Percentiles rank a stretch among this genome's conserved stretches.
Evolutionary conservation across 306 rosid genomes (phyloP).

Genomic region (Medicago arabica): DNA sequence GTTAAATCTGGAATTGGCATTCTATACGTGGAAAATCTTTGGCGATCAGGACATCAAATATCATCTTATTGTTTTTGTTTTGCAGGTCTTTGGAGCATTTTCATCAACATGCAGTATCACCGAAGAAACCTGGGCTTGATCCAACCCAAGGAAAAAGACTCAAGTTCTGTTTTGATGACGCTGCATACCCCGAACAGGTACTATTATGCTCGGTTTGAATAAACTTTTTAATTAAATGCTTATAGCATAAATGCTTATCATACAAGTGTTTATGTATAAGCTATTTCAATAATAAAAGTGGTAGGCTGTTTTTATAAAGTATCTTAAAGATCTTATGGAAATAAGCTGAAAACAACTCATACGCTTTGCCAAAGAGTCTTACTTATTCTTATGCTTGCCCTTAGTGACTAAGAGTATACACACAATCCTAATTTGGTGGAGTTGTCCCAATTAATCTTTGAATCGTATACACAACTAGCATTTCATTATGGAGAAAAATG

Average conservation of each 20-base stretch:
- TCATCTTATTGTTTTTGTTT: too few species aligned
- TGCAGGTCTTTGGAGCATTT: too few species aligned
- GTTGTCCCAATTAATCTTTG: slow-evolving; percentile 52
- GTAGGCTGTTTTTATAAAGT: neutral
- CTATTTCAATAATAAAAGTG: neutral
- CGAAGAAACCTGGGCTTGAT: slow-evolving; percentile 85
- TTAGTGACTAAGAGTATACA: too few species aligned
- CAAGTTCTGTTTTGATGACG: slow-evolving; percentile 85
- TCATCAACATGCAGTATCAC: too few species aligned
- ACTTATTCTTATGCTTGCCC: neutral
- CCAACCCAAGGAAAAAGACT: slow-evolving; percentile 89
- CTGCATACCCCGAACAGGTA: slow-evolving; percentile 94
- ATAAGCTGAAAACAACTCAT: neutral
- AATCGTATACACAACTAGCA: neutral
- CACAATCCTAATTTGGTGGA: too few species aligned
- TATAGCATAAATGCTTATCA: neutral
- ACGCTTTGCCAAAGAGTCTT: neutral
- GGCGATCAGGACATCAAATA: too few species aligned
- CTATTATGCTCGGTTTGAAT: neutral
- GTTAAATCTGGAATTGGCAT: too few species aligned
- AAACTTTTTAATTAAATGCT: neutral
- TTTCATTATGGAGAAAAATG: slow-evolving; percentile 19
- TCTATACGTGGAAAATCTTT: too few species aligned
- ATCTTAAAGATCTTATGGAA: neutral
- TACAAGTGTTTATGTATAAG: neutral